These are phyloP conservation scores for Podaxis sp. DNA, from an alignment of 768 basidiomycete species.

Conservation along the genomic window DNA sequence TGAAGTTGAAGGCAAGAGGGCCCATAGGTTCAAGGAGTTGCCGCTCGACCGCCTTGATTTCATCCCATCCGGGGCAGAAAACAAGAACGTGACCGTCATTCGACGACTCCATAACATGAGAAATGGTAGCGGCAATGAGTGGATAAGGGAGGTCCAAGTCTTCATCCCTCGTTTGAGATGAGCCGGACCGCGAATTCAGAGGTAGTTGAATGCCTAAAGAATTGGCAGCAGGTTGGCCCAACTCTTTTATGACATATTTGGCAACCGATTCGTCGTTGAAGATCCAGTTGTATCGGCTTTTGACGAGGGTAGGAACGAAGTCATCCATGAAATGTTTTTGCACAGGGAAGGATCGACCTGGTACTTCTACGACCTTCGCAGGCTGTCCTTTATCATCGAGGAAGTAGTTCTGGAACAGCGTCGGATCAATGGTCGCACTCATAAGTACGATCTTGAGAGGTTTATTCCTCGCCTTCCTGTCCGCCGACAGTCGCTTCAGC, in stretches of 20 bases:
- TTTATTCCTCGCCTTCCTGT: conserved; percentile 66
- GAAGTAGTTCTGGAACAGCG: conserved; percentile 89
- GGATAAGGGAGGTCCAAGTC: conserved; percentile 80
- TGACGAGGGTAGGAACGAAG: conserved; percentile 53
- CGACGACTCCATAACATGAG: conserved; percentile 71
- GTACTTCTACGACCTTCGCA: conserved; percentile 75
- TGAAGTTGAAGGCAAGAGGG: conserved; percentile 61
- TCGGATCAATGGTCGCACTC: conserved; percentile 95
- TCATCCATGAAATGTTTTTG: conserved; percentile 80
- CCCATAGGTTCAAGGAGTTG: conserved; percentile 50
- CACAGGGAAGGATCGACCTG: conserved; percentile 93
- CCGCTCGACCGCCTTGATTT: conserved; percentile 74
- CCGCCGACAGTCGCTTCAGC: conserved; percentile 77
- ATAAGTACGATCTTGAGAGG: conserved; percentile 88
- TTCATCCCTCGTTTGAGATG: conserved; percentile 28
- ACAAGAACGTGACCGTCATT: conserved; percentile 87
- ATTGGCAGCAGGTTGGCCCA: conserved; percentile 35
- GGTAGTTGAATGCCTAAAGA: conserved; percentile 27
- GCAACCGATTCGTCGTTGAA: conserved; percentile 67
- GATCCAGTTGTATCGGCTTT: conserved; percentile 56
- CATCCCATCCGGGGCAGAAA: conserved; percentile 93
- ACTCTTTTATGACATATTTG: conserved; percentile 72
- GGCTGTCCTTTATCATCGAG: conserved; percentile 54
- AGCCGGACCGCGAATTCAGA: conserved; percentile 15
- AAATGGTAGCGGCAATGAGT: conserved; percentile 78